These are phyloP conservation scores for Barbatosphaeria neglecta DNA, from an alignment of 495 filamentous ascomycete species.

Conservation along the genomic window DNA sequence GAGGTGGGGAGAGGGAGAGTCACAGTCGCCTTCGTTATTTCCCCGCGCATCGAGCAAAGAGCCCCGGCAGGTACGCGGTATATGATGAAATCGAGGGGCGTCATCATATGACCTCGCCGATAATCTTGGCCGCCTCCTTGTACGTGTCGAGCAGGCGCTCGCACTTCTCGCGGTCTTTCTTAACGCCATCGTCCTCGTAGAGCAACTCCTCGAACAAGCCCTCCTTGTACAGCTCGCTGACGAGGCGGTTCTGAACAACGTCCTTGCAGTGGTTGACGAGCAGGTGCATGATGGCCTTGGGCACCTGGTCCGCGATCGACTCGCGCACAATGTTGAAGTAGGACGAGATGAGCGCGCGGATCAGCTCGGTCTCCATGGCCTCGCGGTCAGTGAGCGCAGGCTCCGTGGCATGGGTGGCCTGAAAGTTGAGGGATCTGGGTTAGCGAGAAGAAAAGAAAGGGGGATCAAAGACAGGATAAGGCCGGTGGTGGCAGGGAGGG, in stretches of 20 bases:
- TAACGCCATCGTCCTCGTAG: slow-evolving; percentile 95
- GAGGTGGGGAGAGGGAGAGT: no score
- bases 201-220: slow-evolving; percentile 84
- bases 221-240: slow-evolving; percentile 92
- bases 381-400: slow-evolving; percentile 89
- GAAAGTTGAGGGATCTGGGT: no score
- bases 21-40: no score
- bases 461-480: background rate
- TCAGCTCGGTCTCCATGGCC: slow-evolving; percentile 92
- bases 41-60: no score
- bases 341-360: slow-evolving; percentile 87
- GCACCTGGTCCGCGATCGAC: slow-evolving; percentile 93
- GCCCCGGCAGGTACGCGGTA: no score
- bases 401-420: slow-evolving; percentile 46
- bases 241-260: slow-evolving; percentile 89
- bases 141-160: slow-evolving; percentile 90
- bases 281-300: slow-evolving; percentile 97
- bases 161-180: slow-evolving; percentile 95
- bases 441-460: background rate
- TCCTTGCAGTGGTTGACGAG: slow-evolving; percentile 97
- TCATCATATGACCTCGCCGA: slow-evolving; percentile 79
- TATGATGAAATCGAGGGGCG: background rate
- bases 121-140: slow-evolving; percentile 92
- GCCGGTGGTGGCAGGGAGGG: no score
- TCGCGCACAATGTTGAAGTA: slow-evolving; percentile 99